Evolutionary conservation across 768 basidiomycete species (phyloP).

Genomic region (Tylopilus subfusipes): DNA sequence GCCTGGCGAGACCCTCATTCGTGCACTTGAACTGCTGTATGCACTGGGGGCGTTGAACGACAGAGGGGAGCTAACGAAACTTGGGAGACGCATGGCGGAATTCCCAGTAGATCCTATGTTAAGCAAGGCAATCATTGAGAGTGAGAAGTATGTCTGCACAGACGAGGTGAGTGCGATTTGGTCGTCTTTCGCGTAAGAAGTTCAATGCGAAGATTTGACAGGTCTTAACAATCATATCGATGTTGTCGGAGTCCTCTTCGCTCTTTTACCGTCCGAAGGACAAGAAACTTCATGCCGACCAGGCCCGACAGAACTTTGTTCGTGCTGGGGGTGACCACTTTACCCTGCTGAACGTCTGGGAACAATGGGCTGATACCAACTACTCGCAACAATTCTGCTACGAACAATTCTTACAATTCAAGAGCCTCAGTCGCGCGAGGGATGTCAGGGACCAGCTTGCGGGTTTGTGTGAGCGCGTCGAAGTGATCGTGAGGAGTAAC

Average conservation of each 20-base stretch:
- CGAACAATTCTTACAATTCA: slow-evolving; percentile 93
- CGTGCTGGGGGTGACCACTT: slow-evolving; percentile 97
- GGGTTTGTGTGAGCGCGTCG: slow-evolving; percentile 93
- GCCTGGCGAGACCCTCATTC: slow-evolving; percentile 95
- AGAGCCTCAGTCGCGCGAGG: slow-evolving; percentile 88
- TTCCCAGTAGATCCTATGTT: slow-evolving; percentile 99
- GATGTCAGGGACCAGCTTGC: slow-evolving; percentile 97
- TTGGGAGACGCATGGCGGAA: slow-evolving; percentile 96
- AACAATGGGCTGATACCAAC: slow-evolving; percentile 98
- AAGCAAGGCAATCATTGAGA: slow-evolving; percentile 93
- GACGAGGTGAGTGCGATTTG: slow-evolving; percentile 70
- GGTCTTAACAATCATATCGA: slow-evolving; percentile 95
- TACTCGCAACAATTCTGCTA: slow-evolving; percentile 97
- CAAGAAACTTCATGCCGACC: slow-evolving; percentile 96
- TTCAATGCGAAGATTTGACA: slow-evolving; percentile 26
- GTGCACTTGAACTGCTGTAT: slow-evolving; percentile 89
- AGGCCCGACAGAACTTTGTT: slow-evolving; percentile 96
- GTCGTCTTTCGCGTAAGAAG: background rate
- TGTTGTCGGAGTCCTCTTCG: slow-evolving; percentile 94
- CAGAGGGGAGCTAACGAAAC: slow-evolving; percentile 93
- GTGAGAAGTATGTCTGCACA: slow-evolving; percentile 90
- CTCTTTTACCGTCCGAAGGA: slow-evolving; percentile 97
- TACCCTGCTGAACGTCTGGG: slow-evolving; percentile 95
- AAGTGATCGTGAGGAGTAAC: slow-evolving; percentile 83
- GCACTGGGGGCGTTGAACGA: slow-evolving; percentile 96